phyloP scores from a whole-genome alignment of 2,329 filamentous ascomycete genomes.

The Ampelomyces quisqualis region DNA sequence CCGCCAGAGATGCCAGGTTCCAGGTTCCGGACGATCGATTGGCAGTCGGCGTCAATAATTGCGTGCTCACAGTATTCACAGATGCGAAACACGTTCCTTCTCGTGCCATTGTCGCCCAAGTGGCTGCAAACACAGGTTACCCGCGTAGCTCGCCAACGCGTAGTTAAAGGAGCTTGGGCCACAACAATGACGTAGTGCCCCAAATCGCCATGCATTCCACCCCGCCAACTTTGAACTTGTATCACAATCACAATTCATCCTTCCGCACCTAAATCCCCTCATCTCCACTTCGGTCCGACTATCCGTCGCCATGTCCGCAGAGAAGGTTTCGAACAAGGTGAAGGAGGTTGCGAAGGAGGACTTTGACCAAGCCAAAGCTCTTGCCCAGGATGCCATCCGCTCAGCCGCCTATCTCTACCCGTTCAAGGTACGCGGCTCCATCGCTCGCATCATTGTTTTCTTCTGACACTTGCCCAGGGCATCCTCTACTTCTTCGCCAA shows the following conservation, averaged over 20 bases:
- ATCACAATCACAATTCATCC: conserved; percentile 10
- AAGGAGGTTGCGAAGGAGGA: conserved; percentile 67
- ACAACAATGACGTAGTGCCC: conserved; percentile 15
- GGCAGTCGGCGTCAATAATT: not conserved
- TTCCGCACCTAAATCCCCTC: conserved; percentile 6
- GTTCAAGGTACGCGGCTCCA: conserved; percentile 57
- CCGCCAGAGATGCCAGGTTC: conserved; percentile 4
- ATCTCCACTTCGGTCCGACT: conserved; percentile 7
- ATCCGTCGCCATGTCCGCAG: conserved; percentile 14
- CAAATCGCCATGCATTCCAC: conserved; percentile 3
- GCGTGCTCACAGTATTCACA: conserved; percentile 1
- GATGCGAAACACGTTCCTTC: too few relatives aligned
- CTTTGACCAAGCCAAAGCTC: conserved; percentile 62
- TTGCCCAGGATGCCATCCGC: conserved; percentile 68
- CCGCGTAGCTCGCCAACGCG: too few relatives aligned
- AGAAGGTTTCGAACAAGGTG: conserved; percentile 51
- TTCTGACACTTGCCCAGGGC: conserved; percentile 49
- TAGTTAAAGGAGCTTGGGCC: conserved; percentile 2
- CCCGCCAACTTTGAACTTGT: conserved; percentile 9
- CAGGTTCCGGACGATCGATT: conserved; percentile 3
- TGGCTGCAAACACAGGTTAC: not conserved
- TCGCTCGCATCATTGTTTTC: not conserved
- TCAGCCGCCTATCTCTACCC: conserved; percentile 86
- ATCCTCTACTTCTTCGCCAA: conserved; percentile 62
- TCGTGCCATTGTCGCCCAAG: not conserved